Evolutionary conservation across 177 flowering plant genomes (phyloP).

Genomic region (Vitis hybrid): DNA sequence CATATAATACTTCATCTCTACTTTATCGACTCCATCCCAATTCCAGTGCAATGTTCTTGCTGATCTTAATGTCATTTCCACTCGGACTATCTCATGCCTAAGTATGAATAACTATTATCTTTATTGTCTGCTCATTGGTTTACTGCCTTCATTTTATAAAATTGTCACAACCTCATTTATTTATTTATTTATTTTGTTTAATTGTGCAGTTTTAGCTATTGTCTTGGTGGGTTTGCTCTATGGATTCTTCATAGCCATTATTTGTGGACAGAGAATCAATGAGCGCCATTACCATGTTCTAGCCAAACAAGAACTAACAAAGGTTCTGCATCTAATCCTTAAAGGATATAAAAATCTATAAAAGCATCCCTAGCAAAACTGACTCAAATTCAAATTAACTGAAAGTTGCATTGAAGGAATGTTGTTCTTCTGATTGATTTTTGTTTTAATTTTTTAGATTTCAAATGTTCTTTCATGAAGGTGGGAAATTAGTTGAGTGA

Average conservation of each 20-base stretch:
- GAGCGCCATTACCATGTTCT: slow-evolving; percentile 97
- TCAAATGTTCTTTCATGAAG: neutral
- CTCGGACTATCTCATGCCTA: too few species aligned
- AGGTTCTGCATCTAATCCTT: slow-evolving; percentile 46
- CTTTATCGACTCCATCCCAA: too few species aligned
- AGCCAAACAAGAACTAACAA: slow-evolving; percentile 96
- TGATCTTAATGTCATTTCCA: too few species aligned
- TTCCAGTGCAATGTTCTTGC: too few species aligned
- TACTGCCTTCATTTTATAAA: neutral
- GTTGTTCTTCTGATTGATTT: neutral
- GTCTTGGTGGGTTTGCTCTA: slow-evolving; percentile 95
- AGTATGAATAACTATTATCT: too few species aligned
- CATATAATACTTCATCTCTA: too few species aligned
- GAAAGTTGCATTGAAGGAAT: neutral
- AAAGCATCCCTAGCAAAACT: neutral
- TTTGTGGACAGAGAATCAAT: slow-evolving; percentile 95
- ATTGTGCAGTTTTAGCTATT: slow-evolving; percentile 74
- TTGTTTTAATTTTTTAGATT: neutral
- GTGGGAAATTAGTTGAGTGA: neutral
- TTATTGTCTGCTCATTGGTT: too few species aligned
- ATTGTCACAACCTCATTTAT: neutral
- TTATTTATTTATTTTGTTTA: slow-evolving; percentile 3
- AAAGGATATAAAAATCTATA: neutral
- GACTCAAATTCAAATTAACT: neutral
- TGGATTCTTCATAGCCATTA: slow-evolving; percentile 97